Percentiles rank a stretch among this genome's conserved stretches.
Evolutionary conservation across 2,329 filamentous ascomycete species (phyloP).

Genomic region (Colletotrichum lindemuthianum): DNA sequence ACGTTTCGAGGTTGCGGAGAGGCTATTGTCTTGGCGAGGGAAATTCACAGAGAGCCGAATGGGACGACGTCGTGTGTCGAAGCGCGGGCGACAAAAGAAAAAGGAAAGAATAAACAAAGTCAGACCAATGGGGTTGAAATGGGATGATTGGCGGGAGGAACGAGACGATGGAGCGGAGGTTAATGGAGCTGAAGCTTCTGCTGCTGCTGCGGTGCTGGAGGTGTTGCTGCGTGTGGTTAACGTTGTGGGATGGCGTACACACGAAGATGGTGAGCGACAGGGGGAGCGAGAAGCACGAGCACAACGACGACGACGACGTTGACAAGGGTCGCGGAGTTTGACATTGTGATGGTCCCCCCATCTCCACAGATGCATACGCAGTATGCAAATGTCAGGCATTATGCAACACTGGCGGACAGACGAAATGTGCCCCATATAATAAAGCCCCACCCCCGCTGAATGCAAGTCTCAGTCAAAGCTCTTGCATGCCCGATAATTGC

Average conservation of each 20-base stretch:
- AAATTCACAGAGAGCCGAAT: conserved; percentile 13
- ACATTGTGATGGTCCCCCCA: background rate
- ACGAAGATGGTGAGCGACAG: no score
- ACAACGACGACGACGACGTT: no score
- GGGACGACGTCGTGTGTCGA: conserved; percentile 29
- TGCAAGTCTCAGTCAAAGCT: conserved; percentile 24
- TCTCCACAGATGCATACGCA: conserved; percentile 22
- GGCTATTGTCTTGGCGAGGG: conserved; percentile 33
- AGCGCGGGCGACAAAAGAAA: conserved; percentile 17
- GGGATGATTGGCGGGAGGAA: conserved; percentile 24
- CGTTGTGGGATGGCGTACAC: no score
- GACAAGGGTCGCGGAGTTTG: no score
- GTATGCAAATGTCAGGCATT: conserved; percentile 34
- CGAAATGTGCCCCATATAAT: background rate
- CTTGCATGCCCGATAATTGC: conserved; percentile 1
- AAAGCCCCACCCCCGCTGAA: conserved; percentile 11
- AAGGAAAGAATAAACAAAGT: background rate
- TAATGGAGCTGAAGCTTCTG: no score
- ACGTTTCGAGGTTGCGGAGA: conserved; percentile 14
- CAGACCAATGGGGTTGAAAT: background rate
- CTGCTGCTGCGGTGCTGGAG: no score
- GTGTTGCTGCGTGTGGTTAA: no score
- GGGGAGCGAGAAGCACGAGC: no score
- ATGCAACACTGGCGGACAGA: conserved; percentile 6
- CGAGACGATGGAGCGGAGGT: conserved; percentile 9